These are phyloP conservation scores for Mortierella sp. DNA, from an alignment of 371 early-diverging fungal species.

Conservation along the genomic window DNA sequence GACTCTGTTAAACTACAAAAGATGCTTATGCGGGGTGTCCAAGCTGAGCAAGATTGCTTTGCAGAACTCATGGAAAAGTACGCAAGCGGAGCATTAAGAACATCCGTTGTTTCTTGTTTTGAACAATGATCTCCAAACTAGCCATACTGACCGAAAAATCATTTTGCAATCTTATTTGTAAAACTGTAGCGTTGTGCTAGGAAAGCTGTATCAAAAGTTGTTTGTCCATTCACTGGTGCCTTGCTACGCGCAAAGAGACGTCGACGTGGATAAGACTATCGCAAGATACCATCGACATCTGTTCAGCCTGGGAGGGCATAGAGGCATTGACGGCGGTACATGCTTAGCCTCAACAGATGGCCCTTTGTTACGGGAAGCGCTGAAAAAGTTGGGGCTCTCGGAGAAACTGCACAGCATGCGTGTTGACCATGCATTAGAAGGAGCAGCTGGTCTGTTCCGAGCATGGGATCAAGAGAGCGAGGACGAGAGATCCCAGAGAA, in stretches of 20 bases:
- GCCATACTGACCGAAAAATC: no score
- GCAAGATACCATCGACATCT: constrained; percentile 33
- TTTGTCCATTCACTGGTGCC: constrained; percentile 67
- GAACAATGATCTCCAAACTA: no score
- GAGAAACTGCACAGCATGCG: constrained; percentile 38
- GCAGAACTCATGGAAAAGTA: constrained; percentile 73
- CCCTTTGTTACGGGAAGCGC: constrained; percentile 22
- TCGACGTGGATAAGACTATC: constrained; percentile 37
- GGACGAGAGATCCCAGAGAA: not conserved
- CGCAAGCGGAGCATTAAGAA: no score
- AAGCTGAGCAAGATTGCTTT: constrained; percentile 66
- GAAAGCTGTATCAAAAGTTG: constrained; percentile 69
- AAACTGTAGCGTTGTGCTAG: constrained; percentile 63
- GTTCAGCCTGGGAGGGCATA: constrained; percentile 27
- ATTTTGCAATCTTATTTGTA: not conserved
- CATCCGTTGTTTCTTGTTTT: no score
- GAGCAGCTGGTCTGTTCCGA: constrained; percentile 41
- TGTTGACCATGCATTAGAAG: constrained; percentile 31
- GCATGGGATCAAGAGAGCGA: constrained; percentile 39
- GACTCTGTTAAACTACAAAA: constrained; percentile 51
- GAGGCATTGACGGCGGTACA: constrained; percentile 31
- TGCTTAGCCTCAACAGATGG: constrained; percentile 36
- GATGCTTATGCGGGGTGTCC: constrained; percentile 48
- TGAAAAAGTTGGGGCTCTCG: constrained; percentile 37
- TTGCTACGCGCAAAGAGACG: constrained; percentile 44